These are phyloP conservation scores for Boeremia lycopersici DNA, from an alignment of 2,329 filamentous ascomycete genomes.

Conservation along the genomic window DNA sequence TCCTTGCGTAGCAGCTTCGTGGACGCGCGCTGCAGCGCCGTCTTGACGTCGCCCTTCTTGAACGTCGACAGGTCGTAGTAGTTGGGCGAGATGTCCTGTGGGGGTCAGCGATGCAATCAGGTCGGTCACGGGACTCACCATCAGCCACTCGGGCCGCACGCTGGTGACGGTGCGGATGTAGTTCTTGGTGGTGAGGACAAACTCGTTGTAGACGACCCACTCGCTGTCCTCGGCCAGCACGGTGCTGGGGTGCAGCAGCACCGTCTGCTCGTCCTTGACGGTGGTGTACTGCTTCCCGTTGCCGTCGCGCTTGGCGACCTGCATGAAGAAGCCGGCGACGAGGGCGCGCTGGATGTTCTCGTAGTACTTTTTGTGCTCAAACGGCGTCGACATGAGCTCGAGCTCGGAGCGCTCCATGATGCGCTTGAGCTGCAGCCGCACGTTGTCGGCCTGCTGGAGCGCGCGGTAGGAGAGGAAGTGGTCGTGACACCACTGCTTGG, in stretches of 20 bases:
- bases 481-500: slow-evolving; percentile 93
- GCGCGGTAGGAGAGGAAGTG: slow-evolving; percentile 92
- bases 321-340: slow-evolving; percentile 98
- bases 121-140: slow-evolving; percentile 63
- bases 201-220: slow-evolving; percentile 98
- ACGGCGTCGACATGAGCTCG: slow-evolving; percentile 85
- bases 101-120: slow-evolving; percentile 16
- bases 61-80: slow-evolving; percentile 91
- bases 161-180: slow-evolving; percentile 94
- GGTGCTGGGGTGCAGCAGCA: slow-evolving; percentile 91
- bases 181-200: slow-evolving; percentile 96
- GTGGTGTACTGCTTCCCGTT: slow-evolving; percentile 91
- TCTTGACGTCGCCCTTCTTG: slow-evolving; percentile 83
- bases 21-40: slow-evolving; percentile 60
- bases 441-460: slow-evolving; percentile 90
- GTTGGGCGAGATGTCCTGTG: slow-evolving; percentile 84
- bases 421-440: slow-evolving; percentile 86
- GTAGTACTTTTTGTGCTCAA: slow-evolving; percentile 97
- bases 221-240: slow-evolving; percentile 87
- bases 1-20: slow-evolving; percentile 63
- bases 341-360: slow-evolving; percentile 93
- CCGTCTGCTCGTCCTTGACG: slow-evolving; percentile 94
- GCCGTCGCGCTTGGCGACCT: slow-evolving; percentile 91
- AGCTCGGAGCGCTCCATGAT: slow-evolving; percentile 95
- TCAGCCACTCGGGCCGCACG: slow-evolving; percentile 90